phyloP scores from a whole-genome alignment of 345 rosid genomes.

The Excoecaria agallocha region DNA sequence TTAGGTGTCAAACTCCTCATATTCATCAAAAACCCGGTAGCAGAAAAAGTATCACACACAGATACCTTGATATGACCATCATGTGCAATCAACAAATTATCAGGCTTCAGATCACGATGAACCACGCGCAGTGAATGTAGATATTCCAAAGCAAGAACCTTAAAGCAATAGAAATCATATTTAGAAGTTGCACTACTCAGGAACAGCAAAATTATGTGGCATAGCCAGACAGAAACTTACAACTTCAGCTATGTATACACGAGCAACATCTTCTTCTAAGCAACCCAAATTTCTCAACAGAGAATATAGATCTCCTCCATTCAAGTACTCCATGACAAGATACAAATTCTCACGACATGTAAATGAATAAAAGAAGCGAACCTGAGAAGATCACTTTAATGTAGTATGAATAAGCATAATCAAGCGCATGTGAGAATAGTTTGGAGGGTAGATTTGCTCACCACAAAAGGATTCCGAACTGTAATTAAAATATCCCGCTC shows the following conservation, averaged over 20 bases:
- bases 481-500: conserved; percentile 99
- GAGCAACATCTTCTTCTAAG: conserved; percentile 96
- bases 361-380: conserved; percentile 98
- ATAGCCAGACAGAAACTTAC: conserved; percentile 48
- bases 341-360: conserved; percentile 98
- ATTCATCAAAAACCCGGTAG: background rate
- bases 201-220: background rate
- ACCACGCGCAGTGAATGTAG: conserved; percentile 88
- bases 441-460: conserved; percentile 57
- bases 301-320: conserved; percentile 98
- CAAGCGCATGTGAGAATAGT: conserved; percentile 22
- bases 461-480: conserved; percentile 99
- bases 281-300: conserved; percentile 95
- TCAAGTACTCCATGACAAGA: conserved; percentile 99
- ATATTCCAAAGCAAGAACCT: conserved; percentile 99
- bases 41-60: background rate
- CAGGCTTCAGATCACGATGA: conserved; percentile 99
- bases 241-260: conserved; percentile 97
- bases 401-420: conserved; percentile 26
- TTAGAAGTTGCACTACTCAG: background rate
- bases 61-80: conserved; percentile 98
- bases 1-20: background rate
- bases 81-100: conserved; percentile 94
- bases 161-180: background rate
- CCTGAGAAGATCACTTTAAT: conserved; percentile 52